Base-by-base conservation (phyloP, 2,329 filamentous ascomycete genomes). In the Nannizzia gypsea region DNA sequence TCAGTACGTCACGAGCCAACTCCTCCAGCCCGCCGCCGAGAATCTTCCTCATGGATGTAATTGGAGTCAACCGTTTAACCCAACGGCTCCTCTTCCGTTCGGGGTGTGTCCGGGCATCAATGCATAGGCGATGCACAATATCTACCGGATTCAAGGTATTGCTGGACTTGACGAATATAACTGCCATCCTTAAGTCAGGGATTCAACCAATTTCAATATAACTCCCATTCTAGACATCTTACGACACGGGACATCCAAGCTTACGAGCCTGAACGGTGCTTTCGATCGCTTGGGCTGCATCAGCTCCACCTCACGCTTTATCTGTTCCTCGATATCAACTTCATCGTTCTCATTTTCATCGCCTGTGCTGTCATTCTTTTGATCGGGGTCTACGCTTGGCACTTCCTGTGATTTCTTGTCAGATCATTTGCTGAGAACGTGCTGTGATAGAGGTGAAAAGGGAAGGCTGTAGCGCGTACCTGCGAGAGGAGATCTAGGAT, bases 1-100 rank as follows among this genome's bases (percentile, higher is more conserved):
- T 77, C 46, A 86, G 75, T 36, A 86, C 81, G 62, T 80, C 72
- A 59, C 74, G 73, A 40, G 82, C 81, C 58, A 85, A 77, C 58
- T 77, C 77, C 61, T 81, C 79, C 31, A 86, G 70, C 22, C 82
- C 82, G 60, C 80, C 79, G 61, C 77, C 76, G 31, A 81, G 77
- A 36, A 81, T 81, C 68, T 83, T 83, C 28, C 79, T 80, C 60
- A 83, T 78, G 26, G 78, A 72, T 24, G 76, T 80, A 63, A 85
- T 78, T 17, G 83, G 83, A 22, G 80, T 84, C 60, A 86, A 73
- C 63, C 83, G 76, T 69, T 83, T 81, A 55, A 83, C 77, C 67
- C 77, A 84, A 60, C 83, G 77, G 63, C 81, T 80, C 62, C 78
- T 77, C 67, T 81, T 82, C 60, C 72, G 76, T 46, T 76, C 71